Evolutionary conservation across 2,329 filamentous ascomycete genomes (phyloP).

Genomic region (Trichoderma arundinaceum): DNA sequence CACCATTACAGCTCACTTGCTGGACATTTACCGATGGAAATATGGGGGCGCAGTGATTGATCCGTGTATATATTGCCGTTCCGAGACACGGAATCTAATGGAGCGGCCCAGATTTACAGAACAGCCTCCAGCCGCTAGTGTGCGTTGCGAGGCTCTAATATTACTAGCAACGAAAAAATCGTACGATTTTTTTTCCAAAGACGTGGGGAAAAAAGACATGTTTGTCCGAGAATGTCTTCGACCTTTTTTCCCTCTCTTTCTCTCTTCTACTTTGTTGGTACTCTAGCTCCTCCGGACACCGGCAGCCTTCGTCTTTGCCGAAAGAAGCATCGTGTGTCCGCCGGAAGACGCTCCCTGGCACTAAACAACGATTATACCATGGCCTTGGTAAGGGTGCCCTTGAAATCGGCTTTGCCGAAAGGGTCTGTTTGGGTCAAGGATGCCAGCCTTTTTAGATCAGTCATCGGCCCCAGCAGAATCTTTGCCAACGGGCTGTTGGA

Average conservation of each 20-base stretch:
- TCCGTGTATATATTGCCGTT: neutral
- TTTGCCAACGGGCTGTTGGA: neutral
- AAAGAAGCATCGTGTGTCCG: slow-evolving; percentile 17
- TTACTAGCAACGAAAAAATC: slow-evolving; percentile 25
- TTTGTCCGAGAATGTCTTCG: slow-evolving; percentile 17
- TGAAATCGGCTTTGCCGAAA: slow-evolving; percentile 27
- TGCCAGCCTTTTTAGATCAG: slow-evolving; percentile 18
- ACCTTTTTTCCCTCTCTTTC: neutral
- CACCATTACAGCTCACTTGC: slow-evolving; percentile 3
- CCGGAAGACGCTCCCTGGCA: slow-evolving; percentile 13
- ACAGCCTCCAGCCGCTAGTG: slow-evolving; percentile 22
- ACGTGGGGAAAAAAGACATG: slow-evolving; percentile 20
- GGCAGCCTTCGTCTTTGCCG: slow-evolving; percentile 8
- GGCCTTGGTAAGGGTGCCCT: slow-evolving; percentile 17
- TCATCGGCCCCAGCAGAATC: slow-evolving; percentile 1
- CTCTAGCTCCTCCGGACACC: slow-evolving; percentile 8
- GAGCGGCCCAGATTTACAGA: slow-evolving; percentile 20
- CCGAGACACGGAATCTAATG: slow-evolving; percentile 30
- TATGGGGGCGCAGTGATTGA: slow-evolving; percentile 7
- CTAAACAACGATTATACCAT: slow-evolving; percentile 13
- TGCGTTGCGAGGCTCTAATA: slow-evolving; percentile 20
- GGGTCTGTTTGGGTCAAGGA: slow-evolving; percentile 12
- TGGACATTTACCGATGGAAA: slow-evolving; percentile 12
- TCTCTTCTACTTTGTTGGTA: neutral
- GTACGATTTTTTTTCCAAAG: slow-evolving; percentile 18